Evolutionary conservation across 2,329 filamentous ascomycete species (phyloP), one percentile per base, ranked within the genome.

Genomic region (Trichophyton schoenleinii): DNA sequence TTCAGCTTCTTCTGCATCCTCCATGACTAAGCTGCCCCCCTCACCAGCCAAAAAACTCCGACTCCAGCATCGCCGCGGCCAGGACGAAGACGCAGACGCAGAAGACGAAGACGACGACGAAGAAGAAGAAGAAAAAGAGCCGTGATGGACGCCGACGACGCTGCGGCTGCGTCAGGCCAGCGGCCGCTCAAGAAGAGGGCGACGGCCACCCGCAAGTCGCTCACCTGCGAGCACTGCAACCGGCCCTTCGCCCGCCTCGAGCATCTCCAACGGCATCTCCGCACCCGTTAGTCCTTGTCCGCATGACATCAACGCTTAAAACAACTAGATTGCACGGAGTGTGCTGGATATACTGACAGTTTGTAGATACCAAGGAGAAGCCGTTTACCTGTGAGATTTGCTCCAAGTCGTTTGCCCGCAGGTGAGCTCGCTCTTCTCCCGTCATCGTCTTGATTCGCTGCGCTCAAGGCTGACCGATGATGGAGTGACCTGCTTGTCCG

Each of bases 241-340:
- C 70, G 77, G 64, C 73, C 76, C 44, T 79, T 79, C 68, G 76
- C 76, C 61, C 74, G 77, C 58, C 67, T 79, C 64, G 77, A 79
- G 69, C 77, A 79, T 71, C 75, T 79, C 68, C 77, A 79, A 73
- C 73, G 77, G 66, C 77, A 79, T 74, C 76, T 78, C 72, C 75
- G 77, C 71, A 79, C 77, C 66, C 77, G 74, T 77, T 74, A 71
- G 70, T 71, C 70, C 58, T n/a, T 55, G 11, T 52, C 20, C 31
- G 9, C 42, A 13, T n/a, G 38, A n/a, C 38, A 41, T 41, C 41
- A 44, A n/a, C 41, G 8, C 31, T 4, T 34, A 34, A 6, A 34
- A 22, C 22, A 22, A 22, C 22, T 34, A 34, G 6, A 34, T 34
- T 34, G 3, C 31, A 34, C 31, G 6, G 22, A 22, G 22, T 22